phyloP scores from a whole-genome alignment of 805 yeast species.

The Starmerella geochares region DNA sequence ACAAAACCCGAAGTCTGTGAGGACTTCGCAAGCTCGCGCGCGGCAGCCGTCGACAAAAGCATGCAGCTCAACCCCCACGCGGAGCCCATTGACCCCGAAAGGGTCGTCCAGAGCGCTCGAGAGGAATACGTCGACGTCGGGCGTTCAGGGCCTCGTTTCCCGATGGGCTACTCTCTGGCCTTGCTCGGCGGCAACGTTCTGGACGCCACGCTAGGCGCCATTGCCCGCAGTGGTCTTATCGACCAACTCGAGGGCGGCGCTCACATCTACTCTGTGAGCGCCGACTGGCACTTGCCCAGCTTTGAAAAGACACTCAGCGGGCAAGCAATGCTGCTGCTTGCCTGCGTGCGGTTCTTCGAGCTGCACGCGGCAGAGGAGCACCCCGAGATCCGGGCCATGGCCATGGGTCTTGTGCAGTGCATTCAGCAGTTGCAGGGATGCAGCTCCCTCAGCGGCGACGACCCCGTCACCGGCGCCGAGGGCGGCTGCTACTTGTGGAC shows the following conservation, averaged over 20 bases:
- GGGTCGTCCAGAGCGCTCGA: conserved; percentile 6
- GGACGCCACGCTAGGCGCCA: conserved; percentile 26
- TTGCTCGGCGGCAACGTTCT: conserved; percentile 24
- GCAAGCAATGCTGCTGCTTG: conserved; percentile 32
- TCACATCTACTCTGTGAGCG: conserved; percentile 32
- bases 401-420: conserved; percentile 19
- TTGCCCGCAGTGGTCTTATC: conserved; percentile 33
- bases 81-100: neutral
- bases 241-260: conserved; percentile 35
- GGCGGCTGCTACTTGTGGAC: conserved; percentile 30
- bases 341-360: conserved; percentile 24
- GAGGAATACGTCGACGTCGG: conserved; percentile 12
- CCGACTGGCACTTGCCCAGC: conserved; percentile 36
- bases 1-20: conserved; percentile 26
- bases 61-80: neutral
- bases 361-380: conserved; percentile 3
- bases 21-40: conserved; percentile 24
- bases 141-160: conserved; percentile 32
- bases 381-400: conserved; percentile 14
- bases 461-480: conserved; percentile 3
- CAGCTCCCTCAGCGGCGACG: conserved; percentile 5
- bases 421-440: neutral
- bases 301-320: conserved; percentile 35
- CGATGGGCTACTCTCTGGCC: conserved; percentile 23
- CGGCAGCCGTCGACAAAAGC: neutral